Evolutionary conservation across 1,284 basidiomycete species (phyloP).

Genomic region (Apiotrichum porosum): DNA sequence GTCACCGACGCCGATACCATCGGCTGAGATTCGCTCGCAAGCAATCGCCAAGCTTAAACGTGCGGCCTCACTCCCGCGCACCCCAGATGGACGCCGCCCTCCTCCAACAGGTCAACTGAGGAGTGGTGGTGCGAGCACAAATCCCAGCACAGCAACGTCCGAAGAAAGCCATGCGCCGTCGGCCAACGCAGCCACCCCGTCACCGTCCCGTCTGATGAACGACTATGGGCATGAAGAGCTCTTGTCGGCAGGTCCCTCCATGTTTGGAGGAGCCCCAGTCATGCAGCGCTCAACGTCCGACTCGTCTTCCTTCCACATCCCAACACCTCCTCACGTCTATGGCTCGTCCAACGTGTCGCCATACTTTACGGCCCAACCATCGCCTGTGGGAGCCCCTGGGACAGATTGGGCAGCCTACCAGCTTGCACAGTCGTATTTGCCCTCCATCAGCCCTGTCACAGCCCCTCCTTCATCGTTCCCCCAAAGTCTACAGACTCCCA

Average conservation of each 20-base stretch:
- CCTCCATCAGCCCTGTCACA: constrained; percentile 31
- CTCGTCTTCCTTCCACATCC: constrained; percentile 31
- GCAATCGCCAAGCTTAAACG: constrained; percentile 85
- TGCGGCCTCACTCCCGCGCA: constrained; percentile 78
- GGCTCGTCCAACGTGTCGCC: constrained; percentile 11
- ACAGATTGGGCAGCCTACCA: constrained; percentile 40
- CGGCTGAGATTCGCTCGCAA: constrained; percentile 55
- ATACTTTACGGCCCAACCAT: constrained; percentile 19
- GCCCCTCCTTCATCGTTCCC: constrained; percentile 18
- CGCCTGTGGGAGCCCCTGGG: constrained; percentile 16
- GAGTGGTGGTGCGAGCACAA: background rate
- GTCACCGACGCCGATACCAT: constrained; percentile 8
- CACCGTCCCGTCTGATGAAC: background rate
- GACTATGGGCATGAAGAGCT: constrained; percentile 31
- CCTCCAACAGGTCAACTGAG: constrained; percentile 57
- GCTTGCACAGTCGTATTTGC: constrained; percentile 36
- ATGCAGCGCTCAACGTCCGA: constrained; percentile 40
- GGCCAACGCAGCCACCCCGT: background rate
- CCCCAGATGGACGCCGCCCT: constrained; percentile 76
- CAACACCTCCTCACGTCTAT: constrained; percentile 25
- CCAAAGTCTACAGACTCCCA: constrained; percentile 6
- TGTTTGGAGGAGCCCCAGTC: constrained; percentile 11
- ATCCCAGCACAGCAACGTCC: background rate
- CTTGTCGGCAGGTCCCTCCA: constrained; percentile 19
- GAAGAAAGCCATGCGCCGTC: constrained; percentile 4